Percentiles rank a stretch among this genome's conserved stretches.
Evolutionary conservation across 129 eudicot genomes (phyloP).

Genomic region (Chrysanthemum makinoi): DNA sequence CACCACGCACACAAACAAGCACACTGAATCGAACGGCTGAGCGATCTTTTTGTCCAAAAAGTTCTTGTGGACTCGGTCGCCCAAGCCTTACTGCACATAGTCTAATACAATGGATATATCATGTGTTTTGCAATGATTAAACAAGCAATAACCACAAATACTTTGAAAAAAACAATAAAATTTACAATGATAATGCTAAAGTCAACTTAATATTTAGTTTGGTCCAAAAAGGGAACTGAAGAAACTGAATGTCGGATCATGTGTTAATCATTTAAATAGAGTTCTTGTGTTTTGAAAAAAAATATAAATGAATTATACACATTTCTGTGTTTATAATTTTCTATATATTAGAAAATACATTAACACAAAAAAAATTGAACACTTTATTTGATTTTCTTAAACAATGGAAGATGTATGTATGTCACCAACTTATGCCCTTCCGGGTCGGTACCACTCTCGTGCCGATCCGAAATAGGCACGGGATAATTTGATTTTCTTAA

Average conservation of each 20-base stretch:
- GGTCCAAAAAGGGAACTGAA: conserved; percentile 1
- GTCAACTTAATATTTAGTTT: neutral
- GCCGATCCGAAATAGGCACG: too few species aligned
- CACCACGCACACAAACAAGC: too few species aligned
- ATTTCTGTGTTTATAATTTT: neutral
- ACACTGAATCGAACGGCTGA: too few species aligned
- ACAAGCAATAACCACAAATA: too few species aligned
- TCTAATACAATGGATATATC: neutral
- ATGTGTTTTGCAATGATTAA: conserved; percentile 1
- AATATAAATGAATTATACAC: neutral
- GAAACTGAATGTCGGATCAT: neutral
- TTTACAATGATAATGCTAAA: neutral
- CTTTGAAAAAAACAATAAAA: too few species aligned
- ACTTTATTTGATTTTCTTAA: neutral
- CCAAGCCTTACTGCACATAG: too few species aligned
- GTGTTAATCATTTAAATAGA: neutral
- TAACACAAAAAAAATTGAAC: neutral
- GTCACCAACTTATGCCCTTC: neutral
- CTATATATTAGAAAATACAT: neutral
- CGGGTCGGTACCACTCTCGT: too few species aligned
- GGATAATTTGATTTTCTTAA: too few species aligned
- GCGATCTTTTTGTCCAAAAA: too few species aligned
- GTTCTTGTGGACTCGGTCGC: too few species aligned
- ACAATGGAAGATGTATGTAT: neutral
- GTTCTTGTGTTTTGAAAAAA: neutral